Conservation (phyloP, 2,329 filamentous ascomycete genomes). For the Tolypocladium ovalisporum region DNA sequence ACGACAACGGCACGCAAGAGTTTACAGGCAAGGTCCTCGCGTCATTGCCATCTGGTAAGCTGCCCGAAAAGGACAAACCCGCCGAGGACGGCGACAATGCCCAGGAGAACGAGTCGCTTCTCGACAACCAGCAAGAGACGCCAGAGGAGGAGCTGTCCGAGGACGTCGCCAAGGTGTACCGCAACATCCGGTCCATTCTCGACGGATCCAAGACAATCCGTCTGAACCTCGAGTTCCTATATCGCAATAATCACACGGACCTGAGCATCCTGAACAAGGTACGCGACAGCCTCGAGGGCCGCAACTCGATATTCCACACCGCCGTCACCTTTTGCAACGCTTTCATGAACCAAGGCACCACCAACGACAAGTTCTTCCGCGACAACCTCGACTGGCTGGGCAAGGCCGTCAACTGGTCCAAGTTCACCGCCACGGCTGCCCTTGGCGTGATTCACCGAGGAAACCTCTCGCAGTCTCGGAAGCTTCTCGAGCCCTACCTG, state of each 20-base stretch:
- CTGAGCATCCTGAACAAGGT: slow-evolving; percentile 91
- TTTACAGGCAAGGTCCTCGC: slow-evolving; percentile 85
- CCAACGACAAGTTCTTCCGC: slow-evolving; percentile 96
- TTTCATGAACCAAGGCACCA: slow-evolving; percentile 98
- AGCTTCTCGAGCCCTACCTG: slow-evolving; percentile 88
- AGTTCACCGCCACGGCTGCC: slow-evolving; percentile 94
- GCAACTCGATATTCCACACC: slow-evolving; percentile 97
- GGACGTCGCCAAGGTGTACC: slow-evolving; percentile 44
- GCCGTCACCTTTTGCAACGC: slow-evolving; percentile 96
- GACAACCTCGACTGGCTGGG: slow-evolving; percentile 97
- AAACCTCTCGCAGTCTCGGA: slow-evolving; percentile 85
- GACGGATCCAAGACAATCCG: slow-evolving; percentile 90
- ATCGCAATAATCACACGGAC: slow-evolving; percentile 89
- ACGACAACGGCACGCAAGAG: slow-evolving; percentile 97
- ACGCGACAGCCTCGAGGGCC: slow-evolving; percentile 85
- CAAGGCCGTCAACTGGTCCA: slow-evolving; percentile 99
- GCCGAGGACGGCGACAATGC: slow-evolving; percentile 33
- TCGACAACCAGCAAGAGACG: slow-evolving; percentile 38
- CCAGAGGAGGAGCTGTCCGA: slow-evolving; percentile 44
- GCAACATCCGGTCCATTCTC: slow-evolving; percentile 57
- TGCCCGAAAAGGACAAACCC: slow-evolving; percentile 27
- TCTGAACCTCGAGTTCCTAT: slow-evolving; percentile 91
- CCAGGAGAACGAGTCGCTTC: slow-evolving; percentile 36
- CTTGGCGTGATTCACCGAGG: slow-evolving; percentile 94
- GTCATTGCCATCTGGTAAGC: slow-evolving; percentile 53